phyloP scores from a whole-genome alignment of 345 rosid genomes.

The Citrus reticulata region DNA sequence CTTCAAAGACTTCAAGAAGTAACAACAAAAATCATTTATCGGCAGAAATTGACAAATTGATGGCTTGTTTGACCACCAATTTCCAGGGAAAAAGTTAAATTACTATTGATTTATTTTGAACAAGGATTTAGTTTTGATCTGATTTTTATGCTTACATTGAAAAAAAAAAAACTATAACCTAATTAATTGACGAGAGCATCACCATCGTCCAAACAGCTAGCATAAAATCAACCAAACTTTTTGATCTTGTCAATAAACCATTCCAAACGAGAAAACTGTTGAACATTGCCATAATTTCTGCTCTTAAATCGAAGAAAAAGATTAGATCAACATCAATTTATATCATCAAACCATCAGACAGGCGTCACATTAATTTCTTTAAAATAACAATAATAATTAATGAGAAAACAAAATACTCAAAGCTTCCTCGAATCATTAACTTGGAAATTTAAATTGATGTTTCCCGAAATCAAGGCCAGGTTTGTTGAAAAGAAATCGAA shows the following conservation, averaged over 20 bases:
- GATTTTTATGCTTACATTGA: too few relatives aligned
- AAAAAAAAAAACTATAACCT: too few relatives aligned
- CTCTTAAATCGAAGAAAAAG: neutral
- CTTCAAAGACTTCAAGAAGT: neutral
- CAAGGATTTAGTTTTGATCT: too few relatives aligned
- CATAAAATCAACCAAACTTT: neutral
- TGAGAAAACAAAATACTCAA: neutral
- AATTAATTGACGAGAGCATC: neutral
- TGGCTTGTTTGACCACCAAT: neutral
- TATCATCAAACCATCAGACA: neutral
- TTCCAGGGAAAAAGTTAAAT: too few relatives aligned
- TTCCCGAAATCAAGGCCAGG: conserved; percentile 14
- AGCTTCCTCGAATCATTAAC: neutral
- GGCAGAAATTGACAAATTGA: neutral
- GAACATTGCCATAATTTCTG: neutral
- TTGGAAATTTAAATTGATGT: neutral
- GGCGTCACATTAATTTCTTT: conserved; percentile 1
- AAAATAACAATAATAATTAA: neutral
- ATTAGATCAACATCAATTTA: neutral
- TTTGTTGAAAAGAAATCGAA: conserved; percentile 1
- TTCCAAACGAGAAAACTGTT: conserved; percentile 3
- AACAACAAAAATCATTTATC: neutral
- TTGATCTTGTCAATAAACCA: neutral
- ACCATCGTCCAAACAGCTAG: neutral
- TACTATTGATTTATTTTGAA: too few relatives aligned